Conservation (phyloP, 306 rosid species). For the Neltuma alba region DNA sequence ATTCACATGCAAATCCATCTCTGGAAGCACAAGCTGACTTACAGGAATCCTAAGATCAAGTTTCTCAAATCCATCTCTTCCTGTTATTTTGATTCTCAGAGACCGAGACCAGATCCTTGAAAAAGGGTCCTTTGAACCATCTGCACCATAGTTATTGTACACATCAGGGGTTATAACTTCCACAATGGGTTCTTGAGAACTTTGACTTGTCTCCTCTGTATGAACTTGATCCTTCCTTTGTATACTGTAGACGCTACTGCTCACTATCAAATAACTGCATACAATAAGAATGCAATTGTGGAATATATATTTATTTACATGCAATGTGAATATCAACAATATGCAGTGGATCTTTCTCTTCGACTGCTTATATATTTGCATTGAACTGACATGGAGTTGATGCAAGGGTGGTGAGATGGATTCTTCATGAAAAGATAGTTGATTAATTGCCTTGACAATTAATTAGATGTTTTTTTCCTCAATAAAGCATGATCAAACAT, state of each 20-base stretch:
- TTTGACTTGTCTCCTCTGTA: slow-evolving; percentile 64
- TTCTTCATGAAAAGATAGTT: slow-evolving; percentile 17
- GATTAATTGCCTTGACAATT: slow-evolving; percentile 15
- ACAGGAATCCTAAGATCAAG: slow-evolving; percentile 92
- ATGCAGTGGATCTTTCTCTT: slow-evolving; percentile 14
- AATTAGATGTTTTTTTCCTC: slow-evolving; percentile 17
- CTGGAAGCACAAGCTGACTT: slow-evolving; percentile 48
- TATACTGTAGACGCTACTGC: slow-evolving; percentile 65
- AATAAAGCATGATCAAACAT: slow-evolving; percentile 4
- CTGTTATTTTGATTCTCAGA: slow-evolving; percentile 84
- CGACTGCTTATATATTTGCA: background rate
- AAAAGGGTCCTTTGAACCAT: slow-evolving; percentile 68
- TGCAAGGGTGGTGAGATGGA: slow-evolving; percentile 8
- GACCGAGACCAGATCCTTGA: slow-evolving; percentile 85
- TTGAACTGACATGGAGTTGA: slow-evolving; percentile 20
- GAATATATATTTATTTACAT: slow-evolving; percentile 30
- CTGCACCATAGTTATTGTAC: slow-evolving; percentile 74
- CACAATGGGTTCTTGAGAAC: slow-evolving; percentile 71
- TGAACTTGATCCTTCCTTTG: slow-evolving; percentile 66
- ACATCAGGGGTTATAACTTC: slow-evolving; percentile 96
- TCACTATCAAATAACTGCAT: slow-evolving; percentile 73
- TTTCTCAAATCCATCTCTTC: slow-evolving; percentile 89
- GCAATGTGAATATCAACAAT: slow-evolving; percentile 25
- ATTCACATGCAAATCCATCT: background rate
- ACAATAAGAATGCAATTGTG: slow-evolving; percentile 43